Percentiles rank a stretch among this genome's conserved stretches.
Conservation (phyloP, 2,329 filamentous ascomycete species). For the Parafenestella ontariensis region DNA sequence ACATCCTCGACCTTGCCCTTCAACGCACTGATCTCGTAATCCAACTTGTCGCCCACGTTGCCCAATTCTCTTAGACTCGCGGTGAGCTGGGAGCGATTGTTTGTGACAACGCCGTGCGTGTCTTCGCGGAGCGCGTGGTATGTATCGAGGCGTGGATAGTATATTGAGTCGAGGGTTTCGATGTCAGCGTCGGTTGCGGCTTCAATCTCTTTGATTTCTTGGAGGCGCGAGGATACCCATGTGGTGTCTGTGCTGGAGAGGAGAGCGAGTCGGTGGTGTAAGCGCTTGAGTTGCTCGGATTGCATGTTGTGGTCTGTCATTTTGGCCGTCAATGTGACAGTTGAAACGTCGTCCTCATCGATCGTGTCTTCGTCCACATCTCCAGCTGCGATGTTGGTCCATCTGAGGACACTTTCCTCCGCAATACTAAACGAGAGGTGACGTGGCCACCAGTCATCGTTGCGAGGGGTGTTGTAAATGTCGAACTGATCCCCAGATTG, state of each 20-base stretch:
- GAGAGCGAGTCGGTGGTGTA: conserved; percentile 66
- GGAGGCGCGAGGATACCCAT: conserved; percentile 68
- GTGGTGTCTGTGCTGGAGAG: conserved; percentile 63
- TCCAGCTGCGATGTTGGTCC: conserved; percentile 51
- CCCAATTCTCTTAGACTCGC: conserved; percentile 82
- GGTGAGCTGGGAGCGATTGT: conserved; percentile 71
- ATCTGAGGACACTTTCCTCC: conserved; percentile 74
- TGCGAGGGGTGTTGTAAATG: conserved; percentile 41
- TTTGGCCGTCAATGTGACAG: conserved; percentile 36
- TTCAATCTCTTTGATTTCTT: conserved; percentile 66
- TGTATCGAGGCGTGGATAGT: conserved; percentile 72
- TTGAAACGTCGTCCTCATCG: conserved; percentile 42
- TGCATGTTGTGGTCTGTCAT: conserved; percentile 48
- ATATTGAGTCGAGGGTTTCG: conserved; percentile 71
- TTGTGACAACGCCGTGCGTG: conserved; percentile 71
- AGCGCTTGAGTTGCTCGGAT: conserved; percentile 66
- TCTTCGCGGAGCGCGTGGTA: conserved; percentile 72
- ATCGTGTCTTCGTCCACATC: conserved; percentile 26
- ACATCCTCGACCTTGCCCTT: conserved; percentile 83
- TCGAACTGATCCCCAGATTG: conserved; percentile 59
- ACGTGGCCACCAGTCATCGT: conserved; percentile 72
- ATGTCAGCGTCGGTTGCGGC: conserved; percentile 65
- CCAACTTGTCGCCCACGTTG: conserved; percentile 80
- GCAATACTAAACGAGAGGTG: conserved; percentile 78
- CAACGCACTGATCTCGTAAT: conserved; percentile 89